phyloP scores from a whole-genome alignment of 805 yeast genomes.

The Suhomyces vadensis region DNA sequence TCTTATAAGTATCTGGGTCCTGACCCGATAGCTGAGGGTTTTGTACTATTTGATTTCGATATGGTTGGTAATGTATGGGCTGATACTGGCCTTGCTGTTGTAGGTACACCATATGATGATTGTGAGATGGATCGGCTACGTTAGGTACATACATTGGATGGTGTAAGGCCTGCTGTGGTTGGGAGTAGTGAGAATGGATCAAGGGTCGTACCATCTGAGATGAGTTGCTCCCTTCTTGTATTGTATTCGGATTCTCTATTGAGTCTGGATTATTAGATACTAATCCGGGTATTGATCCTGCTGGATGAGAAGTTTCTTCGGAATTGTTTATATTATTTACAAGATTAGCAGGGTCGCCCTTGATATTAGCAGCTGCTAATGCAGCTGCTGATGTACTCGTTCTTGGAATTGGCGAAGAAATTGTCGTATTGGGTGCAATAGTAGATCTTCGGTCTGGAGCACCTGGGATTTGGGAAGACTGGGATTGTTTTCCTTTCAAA shows the following conservation, averaged over 20 bases:
- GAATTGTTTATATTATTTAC: neutral
- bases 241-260: neutral
- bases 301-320: too few species aligned
- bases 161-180: neutral
- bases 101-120: neutral
- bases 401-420: conserved; percentile 6
- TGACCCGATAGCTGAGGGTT: neutral
- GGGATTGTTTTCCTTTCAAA: neutral
- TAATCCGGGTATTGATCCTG: neutral
- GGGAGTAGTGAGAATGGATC: neutral
- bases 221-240: neutral
- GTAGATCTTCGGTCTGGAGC: conserved; percentile 3
- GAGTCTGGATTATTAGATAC: neutral
- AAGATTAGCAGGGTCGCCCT: neutral
- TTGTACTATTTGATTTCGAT: neutral
- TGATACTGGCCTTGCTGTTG: neutral
- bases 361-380: conserved; percentile 4
- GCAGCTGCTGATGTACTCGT: conserved; percentile 7
- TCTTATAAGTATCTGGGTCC: neutral
- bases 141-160: neutral
- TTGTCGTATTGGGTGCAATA: conserved; percentile 6
- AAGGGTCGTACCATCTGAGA: neutral
- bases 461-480: neutral
- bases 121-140: neutral
- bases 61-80: neutral